phyloP scores from a whole-genome alignment of 2,329 filamentous ascomycete genomes.

The Amylocarpus encephaloides region DNA sequence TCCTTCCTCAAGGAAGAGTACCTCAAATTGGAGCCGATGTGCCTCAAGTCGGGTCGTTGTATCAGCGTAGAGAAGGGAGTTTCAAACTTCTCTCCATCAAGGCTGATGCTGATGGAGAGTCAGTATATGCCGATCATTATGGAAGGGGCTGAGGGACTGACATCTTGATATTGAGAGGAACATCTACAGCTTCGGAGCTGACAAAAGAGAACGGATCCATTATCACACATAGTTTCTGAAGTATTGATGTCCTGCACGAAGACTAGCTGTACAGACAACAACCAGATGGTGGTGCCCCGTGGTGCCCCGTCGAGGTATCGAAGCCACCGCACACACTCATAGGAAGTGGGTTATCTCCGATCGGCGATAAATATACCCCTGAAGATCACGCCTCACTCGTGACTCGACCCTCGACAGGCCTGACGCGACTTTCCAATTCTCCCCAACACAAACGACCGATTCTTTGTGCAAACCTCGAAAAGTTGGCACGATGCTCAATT shows the following conservation, averaged over 20 bases:
- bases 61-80: constrained; percentile 73
- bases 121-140: constrained; percentile 3
- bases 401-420: no score
- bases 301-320: no score
- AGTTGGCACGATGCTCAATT: no score
- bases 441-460: no score
- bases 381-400: no score
- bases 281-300: no score
- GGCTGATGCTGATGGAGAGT: constrained; percentile 52
- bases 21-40: constrained; percentile 82
- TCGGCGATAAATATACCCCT: no score
- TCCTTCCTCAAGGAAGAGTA: constrained; percentile 30
- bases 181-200: constrained; percentile 74
- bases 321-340: no score
- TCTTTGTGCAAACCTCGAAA: no score
- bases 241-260: background rate
- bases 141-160: constrained; percentile 26
- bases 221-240: constrained; percentile 6
- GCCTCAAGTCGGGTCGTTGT: constrained; percentile 70
- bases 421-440: no score
- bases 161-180: constrained; percentile 64
- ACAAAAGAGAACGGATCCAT: constrained; percentile 98
- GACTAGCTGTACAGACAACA: background rate
- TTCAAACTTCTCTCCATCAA: constrained; percentile 72
- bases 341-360: no score